phyloP scores from a whole-genome alignment of 257 asterid genomes.

The Solanum appendiculatum region DNA sequence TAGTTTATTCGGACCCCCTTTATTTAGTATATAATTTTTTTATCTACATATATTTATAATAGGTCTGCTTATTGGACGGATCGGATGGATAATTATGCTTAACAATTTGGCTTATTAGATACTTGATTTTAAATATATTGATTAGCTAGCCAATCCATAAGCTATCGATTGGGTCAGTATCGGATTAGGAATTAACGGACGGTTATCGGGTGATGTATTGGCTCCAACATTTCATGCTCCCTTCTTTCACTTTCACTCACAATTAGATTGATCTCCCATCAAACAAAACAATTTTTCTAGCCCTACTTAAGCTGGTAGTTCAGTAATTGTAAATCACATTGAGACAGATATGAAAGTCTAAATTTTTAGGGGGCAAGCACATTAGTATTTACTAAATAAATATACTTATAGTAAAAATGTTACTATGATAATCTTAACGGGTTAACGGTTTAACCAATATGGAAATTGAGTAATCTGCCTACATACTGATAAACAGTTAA shows the following conservation, averaged over 20 bases:
- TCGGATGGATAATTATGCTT: neutral
- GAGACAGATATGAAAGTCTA: neutral
- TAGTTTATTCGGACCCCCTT: no score
- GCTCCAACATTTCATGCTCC: no score
- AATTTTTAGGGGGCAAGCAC: neutral
- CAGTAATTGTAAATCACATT: neutral
- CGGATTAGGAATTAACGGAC: no score
- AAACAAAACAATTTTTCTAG: neutral
- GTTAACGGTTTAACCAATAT: neutral
- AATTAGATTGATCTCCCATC: neutral
- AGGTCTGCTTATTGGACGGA: neutral
- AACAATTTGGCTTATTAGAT: neutral
- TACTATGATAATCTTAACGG: no score
- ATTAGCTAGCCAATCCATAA: no score
- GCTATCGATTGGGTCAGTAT: neutral
- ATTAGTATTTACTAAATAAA: neutral
- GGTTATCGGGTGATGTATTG: neutral
- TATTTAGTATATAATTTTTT: neutral
- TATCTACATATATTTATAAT: neutral
- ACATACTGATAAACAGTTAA: neutral
- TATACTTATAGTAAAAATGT: no score
- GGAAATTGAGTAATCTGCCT: no score
- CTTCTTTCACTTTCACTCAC: neutral
- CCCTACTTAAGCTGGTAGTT: neutral
- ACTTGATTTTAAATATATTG: no score